phyloP scores from a whole-genome alignment of 1,284 basidiomycete genomes.

The Rhodotorula glutinis region DNA sequence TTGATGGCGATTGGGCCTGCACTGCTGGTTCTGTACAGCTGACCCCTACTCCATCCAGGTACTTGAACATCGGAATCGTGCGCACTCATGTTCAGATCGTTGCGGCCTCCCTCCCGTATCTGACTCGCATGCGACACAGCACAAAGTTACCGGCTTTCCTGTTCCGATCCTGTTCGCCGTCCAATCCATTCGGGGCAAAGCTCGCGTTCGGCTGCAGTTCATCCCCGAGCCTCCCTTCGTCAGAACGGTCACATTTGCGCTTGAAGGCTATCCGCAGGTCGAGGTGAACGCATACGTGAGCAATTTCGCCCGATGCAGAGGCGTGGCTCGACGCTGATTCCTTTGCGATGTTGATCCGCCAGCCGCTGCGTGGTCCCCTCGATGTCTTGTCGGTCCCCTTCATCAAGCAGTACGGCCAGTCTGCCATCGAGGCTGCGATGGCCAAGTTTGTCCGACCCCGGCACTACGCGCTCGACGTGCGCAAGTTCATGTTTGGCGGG shows the following conservation, averaged over 20 bases:
- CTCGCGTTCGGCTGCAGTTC: conserved; percentile 5
- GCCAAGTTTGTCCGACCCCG: conserved; percentile 9
- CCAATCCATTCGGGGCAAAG: conserved; percentile 1
- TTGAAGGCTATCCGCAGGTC: conserved; percentile 7
- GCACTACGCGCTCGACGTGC: conserved; percentile 12
- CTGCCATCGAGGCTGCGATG: not conserved
- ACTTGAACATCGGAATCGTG: conserved; percentile 5
- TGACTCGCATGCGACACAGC: not conserved
- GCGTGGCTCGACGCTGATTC: not conserved
- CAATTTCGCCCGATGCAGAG: too few species aligned
- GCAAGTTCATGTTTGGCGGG: conserved; percentile 14
- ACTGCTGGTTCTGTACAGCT: not conserved
- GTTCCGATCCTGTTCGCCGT: conserved; percentile 13
- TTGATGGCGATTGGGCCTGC: not conserved
- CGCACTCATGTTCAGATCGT: not conserved
- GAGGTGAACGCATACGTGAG: conserved; percentile 3
- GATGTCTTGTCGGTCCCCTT: conserved; percentile 15
- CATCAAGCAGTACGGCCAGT: not conserved
- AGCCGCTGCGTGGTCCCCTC: conserved; percentile 2
- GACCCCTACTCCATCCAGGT: not conserved
- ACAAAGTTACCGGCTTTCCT: conserved; percentile 7
- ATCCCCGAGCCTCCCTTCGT: conserved; percentile 15
- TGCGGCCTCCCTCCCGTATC: not conserved
- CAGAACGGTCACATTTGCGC: conserved; percentile 10
- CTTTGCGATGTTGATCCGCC: not conserved